Conservation (phyloP, 768 basidiomycete genomes). For the Xerocomellus intermedius region DNA sequence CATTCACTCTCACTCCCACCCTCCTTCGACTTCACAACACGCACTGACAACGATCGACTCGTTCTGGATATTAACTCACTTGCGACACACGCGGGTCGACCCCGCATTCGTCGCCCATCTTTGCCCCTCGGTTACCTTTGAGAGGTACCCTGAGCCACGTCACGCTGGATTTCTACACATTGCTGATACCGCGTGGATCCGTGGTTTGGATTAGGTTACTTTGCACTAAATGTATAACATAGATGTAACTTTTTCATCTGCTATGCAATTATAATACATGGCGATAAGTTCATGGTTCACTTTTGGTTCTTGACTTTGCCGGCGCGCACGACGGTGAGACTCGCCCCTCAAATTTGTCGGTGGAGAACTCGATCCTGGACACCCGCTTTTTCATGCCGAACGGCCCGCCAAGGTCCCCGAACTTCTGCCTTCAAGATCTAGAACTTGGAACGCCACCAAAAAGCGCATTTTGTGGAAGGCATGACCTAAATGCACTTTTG, state of each 20-base stretch:
- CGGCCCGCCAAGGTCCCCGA: too few relatives aligned
- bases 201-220: background rate
- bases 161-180: background rate
- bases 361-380: too few relatives aligned
- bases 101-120: background rate
- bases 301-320: background rate
- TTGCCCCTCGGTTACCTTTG: conserved; percentile 9
- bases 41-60: conserved; percentile 22
- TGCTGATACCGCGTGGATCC: background rate
- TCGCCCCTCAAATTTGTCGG: too few relatives aligned
- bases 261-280: background rate
- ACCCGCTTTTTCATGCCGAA: too few relatives aligned
- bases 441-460: too few relatives aligned
- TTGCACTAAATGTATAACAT: background rate
- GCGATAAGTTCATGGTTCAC: background rate
- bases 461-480: too few relatives aligned
- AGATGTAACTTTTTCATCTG: background rate
- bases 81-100: conserved; percentile 9
- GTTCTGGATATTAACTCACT: conserved; percentile 8
- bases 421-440: too few relatives aligned
- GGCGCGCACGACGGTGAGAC: too few relatives aligned
- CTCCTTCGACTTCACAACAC: conserved; percentile 9
- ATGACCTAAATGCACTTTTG: too few relatives aligned
- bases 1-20: conserved; percentile 2
- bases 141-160: conserved; percentile 6